Evolutionary conservation across 441 rosid species (phyloP), one percentile per base, ranked within the genome.

Genomic region (Rhodomyrtus psidioides): DNA sequence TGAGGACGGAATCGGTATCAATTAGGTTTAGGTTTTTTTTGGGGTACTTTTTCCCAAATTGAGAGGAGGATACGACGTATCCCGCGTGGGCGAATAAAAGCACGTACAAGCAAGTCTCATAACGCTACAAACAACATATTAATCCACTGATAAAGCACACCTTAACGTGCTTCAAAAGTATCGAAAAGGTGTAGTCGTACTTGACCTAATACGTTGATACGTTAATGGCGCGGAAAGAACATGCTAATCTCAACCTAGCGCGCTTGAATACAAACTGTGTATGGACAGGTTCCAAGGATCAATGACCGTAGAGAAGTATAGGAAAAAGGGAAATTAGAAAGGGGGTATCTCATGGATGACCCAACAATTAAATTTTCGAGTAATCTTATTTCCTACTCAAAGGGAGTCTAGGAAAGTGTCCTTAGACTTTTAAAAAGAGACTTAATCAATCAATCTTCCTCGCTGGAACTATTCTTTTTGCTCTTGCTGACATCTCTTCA

Each of bases 221-320:
- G 42, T 65, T 65, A 65, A 19, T 65, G n/a, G 5, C 24, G 2
- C n/a, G 5, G 19, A 10, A 10, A 21, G 6, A 70, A 70, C n/a
- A 0, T 0, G 49, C n/a, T 23, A 24, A 34, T 70, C n/a, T 39
- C 16, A 0, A 70, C 49, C 24, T 21, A 7, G 21, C 0, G 7
- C 49, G n/a, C 49, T 12, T 39, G 49, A 70, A 70, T 30, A 17
- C 1, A 6, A 62, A 62, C 9, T 14, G 46, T 4, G 75, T 30
- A 17, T 17, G 75, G 30, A 30, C 9, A 21, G 0, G 26, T 21
- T 39, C 79, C 5, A 5, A 21, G n/a, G 19, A 21, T 34, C 49
- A 39, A 70, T 39, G n/a, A 70, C 46, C 0, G 15, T 0, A 21
- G 16, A 39, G 12, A 10, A 70, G 15, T 12, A 46, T 6, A 21